Percentiles rank a stretch among this genome's conserved stretches.
Evolutionary conservation across 1,284 basidiomycete genomes (phyloP).

Genomic region (Leucoagaricus sp.): DNA sequence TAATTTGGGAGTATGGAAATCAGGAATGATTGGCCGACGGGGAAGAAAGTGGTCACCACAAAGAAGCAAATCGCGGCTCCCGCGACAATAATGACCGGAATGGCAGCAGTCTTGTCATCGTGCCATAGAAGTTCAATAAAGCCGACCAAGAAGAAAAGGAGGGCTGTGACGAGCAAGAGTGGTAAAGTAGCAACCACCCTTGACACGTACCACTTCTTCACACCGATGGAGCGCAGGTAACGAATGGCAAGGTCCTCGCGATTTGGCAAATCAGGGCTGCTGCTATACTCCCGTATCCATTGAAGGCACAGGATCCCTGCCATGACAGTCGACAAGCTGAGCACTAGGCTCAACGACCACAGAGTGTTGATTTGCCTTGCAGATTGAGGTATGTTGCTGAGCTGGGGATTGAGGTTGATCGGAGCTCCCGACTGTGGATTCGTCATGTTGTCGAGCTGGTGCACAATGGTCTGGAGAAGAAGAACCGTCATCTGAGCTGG

Average conservation of each 20-base stretch:
- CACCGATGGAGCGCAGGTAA: slow-evolving; percentile 23
- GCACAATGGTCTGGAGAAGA: slow-evolving; percentile 20
- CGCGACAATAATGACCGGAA: slow-evolving; percentile 17
- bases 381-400: not conserved
- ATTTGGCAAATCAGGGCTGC: slow-evolving; percentile 17
- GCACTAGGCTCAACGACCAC: slow-evolving; percentile 25
- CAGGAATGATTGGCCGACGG: slow-evolving; percentile 20
- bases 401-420: not conserved
- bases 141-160: slow-evolving; percentile 26
- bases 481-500: slow-evolving; percentile 19
- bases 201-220: slow-evolving; percentile 23
- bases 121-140: slow-evolving; percentile 22
- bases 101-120: slow-evolving; percentile 15
- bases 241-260: slow-evolving; percentile 20
- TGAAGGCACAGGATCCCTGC: slow-evolving; percentile 26
- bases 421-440: not conserved
- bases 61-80: slow-evolving; percentile 20
- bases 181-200: slow-evolving; percentile 22
- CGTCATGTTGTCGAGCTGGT: slow-evolving; percentile 12
- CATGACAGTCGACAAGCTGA: slow-evolving; percentile 23
- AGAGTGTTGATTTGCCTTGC: slow-evolving; percentile 22
- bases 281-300: slow-evolving; percentile 25
- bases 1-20: not conserved
- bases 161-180: slow-evolving; percentile 22
- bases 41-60: slow-evolving; percentile 20